Base-by-base conservation (phyloP, 768 basidiomycete genomes). In the Amanita muscaria region DNA sequence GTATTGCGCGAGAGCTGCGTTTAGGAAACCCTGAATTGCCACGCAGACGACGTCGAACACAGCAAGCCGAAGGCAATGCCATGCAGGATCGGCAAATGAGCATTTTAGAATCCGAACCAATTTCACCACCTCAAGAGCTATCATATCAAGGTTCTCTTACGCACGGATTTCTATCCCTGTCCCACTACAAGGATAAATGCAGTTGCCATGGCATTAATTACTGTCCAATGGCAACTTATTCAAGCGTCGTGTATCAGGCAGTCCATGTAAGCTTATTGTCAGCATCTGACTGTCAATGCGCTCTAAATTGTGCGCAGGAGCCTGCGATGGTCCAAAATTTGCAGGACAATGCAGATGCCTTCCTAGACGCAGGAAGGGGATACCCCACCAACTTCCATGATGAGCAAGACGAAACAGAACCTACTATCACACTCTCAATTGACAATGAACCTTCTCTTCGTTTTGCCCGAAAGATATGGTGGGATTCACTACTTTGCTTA, bases 381-480 rank as follows among this genome's bases (percentile, higher is more conserved):
- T 64, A 60, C 46, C 58, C 64, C 23, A 48, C 55, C 29, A 60
- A 62, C 40, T 44, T 63, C 19, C 57, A 63, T 47, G 62, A 65
- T 36, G 46, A 59, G 33, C 55, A 56, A 46, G 43, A 53, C 51
- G 51, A 60, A 53, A 40, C 47, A 51, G 46, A 32, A 16, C 47
- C 52, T 10, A 43, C 55, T 15, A 50, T 53, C 6, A 40, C 33
- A 15, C 11, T 46, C n/a, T 59, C 60, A 31, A 74, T 80, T n/a
- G 57, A 54, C 5, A 56, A 64, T 36, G 74, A 79, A 49, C 85
- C 85, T 5, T 81, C 82, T 7, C 62, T 83, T 29, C 69, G 73
- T 38, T 85, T 83, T 59, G 66, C 70, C 14, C 80, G 83, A 40
- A 78, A 82, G 64, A 79, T 76, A 18, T 87, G 86, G 86, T 88